A percentile compares a stretch with the other conserved stretches of the same genome.
These are phyloP conservation scores for Heritiera fomes DNA, from an alignment of 345 rosid genomes.

Conservation along the genomic window DNA sequence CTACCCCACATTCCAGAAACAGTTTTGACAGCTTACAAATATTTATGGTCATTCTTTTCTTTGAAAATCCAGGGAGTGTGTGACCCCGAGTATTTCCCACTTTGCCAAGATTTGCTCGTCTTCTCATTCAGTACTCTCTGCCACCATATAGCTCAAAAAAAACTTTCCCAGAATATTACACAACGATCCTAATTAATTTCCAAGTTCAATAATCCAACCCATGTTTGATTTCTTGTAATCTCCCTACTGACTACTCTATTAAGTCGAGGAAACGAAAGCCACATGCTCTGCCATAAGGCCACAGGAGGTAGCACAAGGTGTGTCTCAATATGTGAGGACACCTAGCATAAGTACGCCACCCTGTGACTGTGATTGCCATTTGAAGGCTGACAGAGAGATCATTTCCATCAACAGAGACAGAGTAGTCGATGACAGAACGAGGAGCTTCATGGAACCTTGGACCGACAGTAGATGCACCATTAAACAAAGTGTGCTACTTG, in stretches of 20 bases:
- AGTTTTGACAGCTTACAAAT: slow-evolving; percentile 3
- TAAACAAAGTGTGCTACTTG: not conserved
- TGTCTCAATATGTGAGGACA: not conserved
- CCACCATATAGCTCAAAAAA: not conserved
- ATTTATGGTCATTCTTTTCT: slow-evolving; percentile 5
- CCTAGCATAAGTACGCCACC: not conserved
- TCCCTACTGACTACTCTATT: not conserved
- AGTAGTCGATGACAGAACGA: not conserved
- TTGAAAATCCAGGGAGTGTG: not conserved
- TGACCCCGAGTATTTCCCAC: not conserved
- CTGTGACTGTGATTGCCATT: not conserved
- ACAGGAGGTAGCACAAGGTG: not conserved
- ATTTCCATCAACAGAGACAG: not conserved
- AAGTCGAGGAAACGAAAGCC: not conserved
- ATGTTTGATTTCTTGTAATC: not conserved
- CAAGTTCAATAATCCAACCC: not conserved
- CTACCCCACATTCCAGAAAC: slow-evolving; percentile 11
- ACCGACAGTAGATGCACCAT: slow-evolving; percentile 1
- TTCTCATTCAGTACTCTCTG: not conserved
- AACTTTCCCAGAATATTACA: not conserved
- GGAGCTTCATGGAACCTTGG: not conserved
- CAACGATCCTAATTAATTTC: not conserved
- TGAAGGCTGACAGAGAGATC: not conserved
- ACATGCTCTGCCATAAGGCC: not conserved
- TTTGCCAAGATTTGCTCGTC: not conserved